Conservation (phyloP, 2,329 filamentous ascomycete genomes). For the Tricladium varicosporioides region DNA sequence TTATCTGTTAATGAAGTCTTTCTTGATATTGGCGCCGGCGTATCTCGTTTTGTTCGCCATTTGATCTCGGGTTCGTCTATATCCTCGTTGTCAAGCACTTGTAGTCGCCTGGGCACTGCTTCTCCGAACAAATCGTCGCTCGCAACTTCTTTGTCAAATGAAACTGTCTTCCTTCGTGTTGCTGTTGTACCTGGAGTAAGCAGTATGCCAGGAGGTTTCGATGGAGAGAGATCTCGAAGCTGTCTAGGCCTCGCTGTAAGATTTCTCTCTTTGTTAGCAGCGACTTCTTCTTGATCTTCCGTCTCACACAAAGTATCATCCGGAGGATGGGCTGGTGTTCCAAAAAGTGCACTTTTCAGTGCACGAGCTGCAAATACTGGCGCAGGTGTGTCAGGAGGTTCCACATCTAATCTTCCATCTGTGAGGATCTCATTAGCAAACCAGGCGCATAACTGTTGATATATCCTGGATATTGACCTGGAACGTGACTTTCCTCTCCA, state of each 20-base stretch:
- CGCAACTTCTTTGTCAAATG: constrained; percentile 54
- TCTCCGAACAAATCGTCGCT: not conserved
- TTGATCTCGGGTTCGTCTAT: constrained; percentile 32
- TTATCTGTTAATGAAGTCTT: constrained; percentile 44
- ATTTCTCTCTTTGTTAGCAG: constrained; percentile 1
- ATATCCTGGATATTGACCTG: constrained; percentile 21
- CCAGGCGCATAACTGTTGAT: not conserved
- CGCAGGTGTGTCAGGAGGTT: constrained; percentile 63
- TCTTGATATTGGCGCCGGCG: not conserved
- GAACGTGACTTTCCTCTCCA: constrained; percentile 22
- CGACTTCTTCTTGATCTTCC: constrained; percentile 26
- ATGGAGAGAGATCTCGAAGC: constrained; percentile 29
- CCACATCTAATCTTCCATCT: constrained; percentile 32
- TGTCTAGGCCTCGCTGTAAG: constrained; percentile 20
- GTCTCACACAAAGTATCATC: constrained; percentile 35
- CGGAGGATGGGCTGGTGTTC: constrained; percentile 47
- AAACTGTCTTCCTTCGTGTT: constrained; percentile 61
- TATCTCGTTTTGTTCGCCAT: not conserved
- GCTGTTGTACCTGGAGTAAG: constrained; percentile 63
- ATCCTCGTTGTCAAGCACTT: not conserved
- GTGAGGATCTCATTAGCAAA: constrained; percentile 11
- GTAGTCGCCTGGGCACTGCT: too few species aligned
- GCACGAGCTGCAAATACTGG: constrained; percentile 66
- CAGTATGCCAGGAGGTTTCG: constrained; percentile 50
- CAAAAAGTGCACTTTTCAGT: constrained; percentile 62